Evolutionary conservation across 768 basidiomycete genomes (phyloP).

Genomic region (Chalciporus sphaerocephalus): DNA sequence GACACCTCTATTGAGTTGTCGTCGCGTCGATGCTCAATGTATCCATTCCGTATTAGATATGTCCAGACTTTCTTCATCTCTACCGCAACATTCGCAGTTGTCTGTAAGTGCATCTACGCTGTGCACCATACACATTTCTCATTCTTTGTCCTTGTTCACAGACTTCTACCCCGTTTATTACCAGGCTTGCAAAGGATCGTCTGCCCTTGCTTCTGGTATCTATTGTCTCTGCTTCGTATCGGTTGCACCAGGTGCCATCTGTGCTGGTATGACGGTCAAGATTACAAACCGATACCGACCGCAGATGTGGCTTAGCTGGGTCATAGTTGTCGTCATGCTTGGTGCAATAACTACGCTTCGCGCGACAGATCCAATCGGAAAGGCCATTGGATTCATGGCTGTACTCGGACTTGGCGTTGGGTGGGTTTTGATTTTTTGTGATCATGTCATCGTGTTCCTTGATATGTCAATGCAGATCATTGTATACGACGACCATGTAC

Average conservation of each 20-base stretch:
- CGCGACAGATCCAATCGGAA: conserved; percentile 20
- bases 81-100: conserved; percentile 10
- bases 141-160: conserved; percentile 6
- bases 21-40: not conserved
- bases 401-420: conserved; percentile 2
- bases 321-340: conserved; percentile 28
- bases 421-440: not conserved
- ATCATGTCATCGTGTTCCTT: not conserved
- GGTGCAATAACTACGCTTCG: conserved; percentile 34
- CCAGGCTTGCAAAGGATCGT: conserved; percentile 37
- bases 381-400: conserved; percentile 13
- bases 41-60: conserved; percentile 15
- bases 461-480: not conserved
- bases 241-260: conserved; percentile 29
- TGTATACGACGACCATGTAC: conserved; percentile 33
- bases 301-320: conserved; percentile 34
- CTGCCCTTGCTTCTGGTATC: conserved; percentile 31
- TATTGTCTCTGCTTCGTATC: conserved; percentile 18
- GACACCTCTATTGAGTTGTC: not conserved
- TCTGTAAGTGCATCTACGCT: conserved; percentile 19
- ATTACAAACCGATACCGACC: conserved; percentile 30
- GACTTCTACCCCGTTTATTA: conserved; percentile 44
- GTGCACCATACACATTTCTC: not conserved
- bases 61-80: conserved; percentile 23
- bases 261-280: conserved; percentile 31